Evolutionary conservation across 1,284 basidiomycete genomes (phyloP).

Genomic region (Anthracocystis walkeri): DNA sequence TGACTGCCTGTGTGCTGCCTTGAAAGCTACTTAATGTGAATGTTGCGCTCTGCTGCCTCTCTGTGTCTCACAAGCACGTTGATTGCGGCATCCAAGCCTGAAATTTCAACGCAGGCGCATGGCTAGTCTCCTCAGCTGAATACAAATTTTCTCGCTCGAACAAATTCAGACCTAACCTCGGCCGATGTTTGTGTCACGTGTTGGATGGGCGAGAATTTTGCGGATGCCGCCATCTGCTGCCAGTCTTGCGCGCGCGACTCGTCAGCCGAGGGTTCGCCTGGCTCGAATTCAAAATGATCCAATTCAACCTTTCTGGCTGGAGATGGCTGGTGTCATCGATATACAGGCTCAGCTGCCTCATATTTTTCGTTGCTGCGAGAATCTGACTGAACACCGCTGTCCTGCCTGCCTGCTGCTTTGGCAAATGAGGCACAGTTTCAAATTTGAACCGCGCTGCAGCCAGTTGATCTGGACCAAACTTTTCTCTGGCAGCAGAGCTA

Average conservation of each 20-base stretch:
- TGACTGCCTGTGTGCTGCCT: constrained; percentile 1
- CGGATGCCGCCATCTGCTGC: background rate
- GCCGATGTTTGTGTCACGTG: constrained; percentile 6
- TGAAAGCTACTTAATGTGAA: background rate
- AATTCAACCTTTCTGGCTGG: background rate
- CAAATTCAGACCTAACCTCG: background rate
- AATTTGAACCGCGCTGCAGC: constrained; percentile 4
- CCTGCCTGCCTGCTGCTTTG: background rate
- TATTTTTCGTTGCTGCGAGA: background rate
- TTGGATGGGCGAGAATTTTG: background rate
- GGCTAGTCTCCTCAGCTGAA: background rate
- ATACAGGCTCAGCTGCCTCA: constrained; percentile 2
- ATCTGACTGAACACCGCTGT: background rate
- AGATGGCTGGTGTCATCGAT: background rate
- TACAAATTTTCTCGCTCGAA: background rate
- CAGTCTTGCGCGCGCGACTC: background rate
- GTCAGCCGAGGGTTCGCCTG: background rate
- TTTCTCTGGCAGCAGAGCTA: background rate
- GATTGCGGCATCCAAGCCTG: constrained; percentile 33
- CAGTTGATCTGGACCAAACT: background rate
- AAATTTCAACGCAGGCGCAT: background rate
- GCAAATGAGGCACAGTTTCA: background rate
- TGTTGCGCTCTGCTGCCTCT: constrained; percentile 9
- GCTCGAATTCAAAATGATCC: background rate
- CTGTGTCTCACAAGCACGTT: background rate